Percentiles rank a stretch among this genome's conserved stretches.
Evolutionary conservation across 495 filamentous ascomycete species (phyloP).

Genomic region (Hyaloscypha bicolor): DNA sequence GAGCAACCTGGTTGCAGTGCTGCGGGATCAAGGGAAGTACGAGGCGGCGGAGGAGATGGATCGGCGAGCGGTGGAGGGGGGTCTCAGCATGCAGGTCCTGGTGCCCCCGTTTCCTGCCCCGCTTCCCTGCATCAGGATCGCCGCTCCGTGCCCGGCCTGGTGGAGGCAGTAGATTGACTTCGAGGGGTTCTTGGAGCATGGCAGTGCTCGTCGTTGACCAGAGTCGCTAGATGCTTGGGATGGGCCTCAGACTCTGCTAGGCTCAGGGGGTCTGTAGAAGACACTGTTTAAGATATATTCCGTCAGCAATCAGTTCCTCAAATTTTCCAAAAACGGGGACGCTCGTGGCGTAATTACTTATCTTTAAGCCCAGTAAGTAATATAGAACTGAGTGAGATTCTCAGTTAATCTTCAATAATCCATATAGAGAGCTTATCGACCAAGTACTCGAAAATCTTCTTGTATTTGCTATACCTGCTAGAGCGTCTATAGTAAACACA

Average conservation of each 20-base stretch:
- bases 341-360: conserved; percentile 6
- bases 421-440: conserved; percentile 22
- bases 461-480: too few species aligned
- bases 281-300: too few species aligned
- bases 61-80: too few species aligned
- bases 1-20: too few species aligned
- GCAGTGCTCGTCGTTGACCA: conserved; percentile 8
- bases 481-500: too few species aligned
- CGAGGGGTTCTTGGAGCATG: neutral
- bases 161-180: conserved; percentile 4
- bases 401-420: conserved; percentile 22
- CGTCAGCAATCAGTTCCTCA: conserved; percentile 24
- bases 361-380: conserved; percentile 16
- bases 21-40: too few species aligned
- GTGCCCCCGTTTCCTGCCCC: too few species aligned
- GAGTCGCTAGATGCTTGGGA: conserved; percentile 22
- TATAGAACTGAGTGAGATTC: conserved; percentile 28
- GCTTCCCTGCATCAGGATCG: neutral
- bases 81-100: too few species aligned
- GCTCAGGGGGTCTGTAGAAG: conserved; percentile 21
- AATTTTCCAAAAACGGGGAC: conserved; percentile 14
- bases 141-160: conserved; percentile 1
- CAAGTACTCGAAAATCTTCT: too few species aligned
- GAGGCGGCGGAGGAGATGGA: too few species aligned
- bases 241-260: conserved; percentile 19